Conservation (phyloP, 257 asterid species). For the Nicotiana attenuata region DNA sequence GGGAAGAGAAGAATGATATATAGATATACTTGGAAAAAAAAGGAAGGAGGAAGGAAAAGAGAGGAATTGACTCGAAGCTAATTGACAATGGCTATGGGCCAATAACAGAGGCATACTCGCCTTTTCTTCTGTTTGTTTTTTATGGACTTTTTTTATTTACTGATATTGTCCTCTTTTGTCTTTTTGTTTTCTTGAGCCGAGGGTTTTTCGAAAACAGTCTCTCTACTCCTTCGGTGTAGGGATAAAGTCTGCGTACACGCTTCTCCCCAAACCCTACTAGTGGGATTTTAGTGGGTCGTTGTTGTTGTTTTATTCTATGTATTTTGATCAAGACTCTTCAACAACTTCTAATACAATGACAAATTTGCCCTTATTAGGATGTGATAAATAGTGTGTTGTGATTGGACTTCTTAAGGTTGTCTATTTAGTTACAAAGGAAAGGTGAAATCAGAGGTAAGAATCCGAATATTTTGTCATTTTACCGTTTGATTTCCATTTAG, state of each 20-base stretch:
- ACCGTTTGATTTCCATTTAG: constrained; percentile 11
- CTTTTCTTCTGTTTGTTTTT: constrained; percentile 23
- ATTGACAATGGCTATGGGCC: constrained; percentile 14
- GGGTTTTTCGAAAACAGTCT: too few species aligned
- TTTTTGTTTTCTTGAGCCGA: too few species aligned
- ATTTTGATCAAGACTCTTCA: constrained; percentile 24
- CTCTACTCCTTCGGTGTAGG: too few species aligned
- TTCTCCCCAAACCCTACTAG: too few species aligned
- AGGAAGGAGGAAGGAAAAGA: constrained; percentile 19
- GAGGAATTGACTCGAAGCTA: background rate
- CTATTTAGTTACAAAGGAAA: background rate
- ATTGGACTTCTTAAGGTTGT: background rate
- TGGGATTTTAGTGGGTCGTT: too few species aligned
- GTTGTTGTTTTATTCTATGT: background rate
- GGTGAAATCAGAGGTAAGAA: background rate
- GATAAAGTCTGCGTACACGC: too few species aligned
- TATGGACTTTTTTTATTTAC: background rate
- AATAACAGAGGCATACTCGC: constrained; percentile 16
- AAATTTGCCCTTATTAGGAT: background rate
- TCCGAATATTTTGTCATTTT: background rate
- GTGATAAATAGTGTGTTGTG: background rate
- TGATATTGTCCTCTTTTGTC: too few species aligned
- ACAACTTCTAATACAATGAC: constrained; percentile 18
- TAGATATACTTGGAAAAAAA: background rate
- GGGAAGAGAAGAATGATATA: background rate